A percentile compares a stretch with the other conserved stretches of the same genome.
Conservation (phyloP, 371 early-diverging fungal genomes). For the Mortierella sp. region DNA sequence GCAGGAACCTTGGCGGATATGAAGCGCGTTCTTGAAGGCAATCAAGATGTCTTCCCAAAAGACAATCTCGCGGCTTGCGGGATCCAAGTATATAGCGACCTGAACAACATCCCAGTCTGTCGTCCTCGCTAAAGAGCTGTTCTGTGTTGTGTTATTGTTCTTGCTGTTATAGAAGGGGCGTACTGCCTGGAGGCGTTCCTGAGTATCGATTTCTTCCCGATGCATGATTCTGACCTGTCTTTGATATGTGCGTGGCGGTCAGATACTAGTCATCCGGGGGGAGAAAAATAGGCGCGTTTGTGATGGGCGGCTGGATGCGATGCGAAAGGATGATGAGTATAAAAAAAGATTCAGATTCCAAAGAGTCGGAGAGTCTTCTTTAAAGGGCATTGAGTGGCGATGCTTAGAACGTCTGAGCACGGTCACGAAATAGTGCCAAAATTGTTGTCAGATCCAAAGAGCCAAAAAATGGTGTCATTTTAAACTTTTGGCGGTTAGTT, state of each 20-base stretch:
- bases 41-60: neutral
- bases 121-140: neutral
- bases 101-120: neutral
- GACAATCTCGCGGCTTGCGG: neutral
- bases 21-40: neutral
- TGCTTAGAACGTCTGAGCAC: too few relatives aligned
- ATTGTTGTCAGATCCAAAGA: too few relatives aligned
- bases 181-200: neutral
- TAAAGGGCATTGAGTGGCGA: too few relatives aligned
- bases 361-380: neutral
- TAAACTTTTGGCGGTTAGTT: too few relatives aligned
- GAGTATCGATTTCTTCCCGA: neutral
- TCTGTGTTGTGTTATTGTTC: neutral
- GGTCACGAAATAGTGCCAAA: too few relatives aligned
- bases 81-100: neutral
- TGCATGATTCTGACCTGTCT: neutral
- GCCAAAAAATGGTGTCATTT: too few relatives aligned
- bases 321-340: neutral
- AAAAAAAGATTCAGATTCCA: too few relatives aligned
- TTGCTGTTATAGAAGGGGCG: neutral
- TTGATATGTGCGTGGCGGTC: neutral
- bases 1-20: neutral
- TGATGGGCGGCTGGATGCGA: neutral
- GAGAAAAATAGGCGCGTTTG: neutral
- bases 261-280: neutral